A percentile compares a stretch with the other conserved stretches of the same genome.
Evolutionary conservation across 192 early-diverging fungal genomes (phyloP).

Genomic region (Coemansia sp.): DNA sequence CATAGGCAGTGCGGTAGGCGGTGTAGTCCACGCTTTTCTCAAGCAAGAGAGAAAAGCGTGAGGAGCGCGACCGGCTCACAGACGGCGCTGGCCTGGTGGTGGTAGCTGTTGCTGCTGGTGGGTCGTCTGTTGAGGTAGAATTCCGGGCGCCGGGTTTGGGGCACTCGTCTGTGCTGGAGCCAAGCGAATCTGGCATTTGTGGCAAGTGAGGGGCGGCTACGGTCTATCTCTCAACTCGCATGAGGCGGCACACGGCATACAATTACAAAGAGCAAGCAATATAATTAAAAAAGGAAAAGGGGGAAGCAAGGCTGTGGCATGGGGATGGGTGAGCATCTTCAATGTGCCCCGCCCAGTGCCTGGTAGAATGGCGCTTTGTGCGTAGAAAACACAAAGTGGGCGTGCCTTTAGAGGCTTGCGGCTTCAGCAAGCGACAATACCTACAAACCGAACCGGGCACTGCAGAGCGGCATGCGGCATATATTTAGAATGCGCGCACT

Average conservation of each 20-base stretch:
- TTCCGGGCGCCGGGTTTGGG: background rate
- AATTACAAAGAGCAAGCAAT: background rate
- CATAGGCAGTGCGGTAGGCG: constrained; percentile 28
- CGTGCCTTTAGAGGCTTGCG: too few relatives aligned
- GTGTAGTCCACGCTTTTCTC: constrained; percentile 45
- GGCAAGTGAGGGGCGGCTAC: constrained; percentile 5
- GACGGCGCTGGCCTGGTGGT: background rate
- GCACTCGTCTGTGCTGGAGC: background rate
- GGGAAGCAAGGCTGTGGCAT: too few relatives aligned
- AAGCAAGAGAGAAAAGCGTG: constrained; percentile 40
- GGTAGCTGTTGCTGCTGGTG: background rate
- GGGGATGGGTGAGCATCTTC: too few relatives aligned
- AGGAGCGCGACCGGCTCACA: constrained; percentile 21
- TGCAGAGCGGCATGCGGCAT: too few relatives aligned
- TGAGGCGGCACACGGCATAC: background rate
- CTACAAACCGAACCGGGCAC: too few relatives aligned
- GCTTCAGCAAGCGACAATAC: too few relatives aligned
- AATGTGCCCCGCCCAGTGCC: too few relatives aligned
- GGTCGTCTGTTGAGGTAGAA: too few relatives aligned
- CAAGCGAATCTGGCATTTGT: background rate
- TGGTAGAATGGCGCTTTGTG: too few relatives aligned
- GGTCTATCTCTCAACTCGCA: background rate
- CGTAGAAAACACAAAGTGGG: too few relatives aligned
- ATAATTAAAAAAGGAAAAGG: background rate
- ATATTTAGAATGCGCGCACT: too few relatives aligned